These are phyloP conservation scores for Pilobolus umbonatus DNA, from an alignment of 192 early-diverging fungal genomes.

Conservation along the genomic window DNA sequence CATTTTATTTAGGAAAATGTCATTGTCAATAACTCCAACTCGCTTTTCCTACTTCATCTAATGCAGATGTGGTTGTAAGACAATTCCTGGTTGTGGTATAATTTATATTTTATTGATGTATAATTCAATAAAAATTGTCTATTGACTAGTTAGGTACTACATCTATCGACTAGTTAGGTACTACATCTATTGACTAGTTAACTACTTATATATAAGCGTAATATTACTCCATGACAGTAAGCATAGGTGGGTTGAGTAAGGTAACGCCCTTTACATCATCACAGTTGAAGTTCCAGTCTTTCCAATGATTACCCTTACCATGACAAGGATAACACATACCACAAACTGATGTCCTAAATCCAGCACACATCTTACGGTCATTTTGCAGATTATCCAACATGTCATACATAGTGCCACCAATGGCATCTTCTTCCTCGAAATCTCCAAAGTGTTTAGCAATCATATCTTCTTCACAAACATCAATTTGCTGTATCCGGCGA, in stretches of 20 bases:
- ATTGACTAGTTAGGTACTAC: no score
- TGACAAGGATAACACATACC: conserved; percentile 55
- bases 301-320: conserved; percentile 48
- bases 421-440: conserved; percentile 23
- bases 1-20: no score
- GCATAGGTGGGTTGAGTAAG: conserved; percentile 26
- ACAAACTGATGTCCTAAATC: conserved; percentile 46
- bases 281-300: conserved; percentile 51
- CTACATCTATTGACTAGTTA: no score
- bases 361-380: conserved; percentile 41
- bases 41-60: no score
- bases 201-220: no score
- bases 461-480: conserved; percentile 61
- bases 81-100: no score
- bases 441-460: conserved; percentile 59
- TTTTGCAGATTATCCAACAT: conserved; percentile 50
- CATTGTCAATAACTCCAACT: no score
- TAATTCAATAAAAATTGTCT: no score
- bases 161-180: no score
- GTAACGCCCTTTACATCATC: conserved; percentile 50
- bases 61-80: no score
- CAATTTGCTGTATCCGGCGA: conserved; percentile 53
- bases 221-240: conserved; percentile 14
- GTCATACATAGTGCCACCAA: conserved; percentile 46
- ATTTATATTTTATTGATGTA: no score